Conservation (phyloP, 306 rosid genomes). For the Astragalus membranaceus region DNA sequence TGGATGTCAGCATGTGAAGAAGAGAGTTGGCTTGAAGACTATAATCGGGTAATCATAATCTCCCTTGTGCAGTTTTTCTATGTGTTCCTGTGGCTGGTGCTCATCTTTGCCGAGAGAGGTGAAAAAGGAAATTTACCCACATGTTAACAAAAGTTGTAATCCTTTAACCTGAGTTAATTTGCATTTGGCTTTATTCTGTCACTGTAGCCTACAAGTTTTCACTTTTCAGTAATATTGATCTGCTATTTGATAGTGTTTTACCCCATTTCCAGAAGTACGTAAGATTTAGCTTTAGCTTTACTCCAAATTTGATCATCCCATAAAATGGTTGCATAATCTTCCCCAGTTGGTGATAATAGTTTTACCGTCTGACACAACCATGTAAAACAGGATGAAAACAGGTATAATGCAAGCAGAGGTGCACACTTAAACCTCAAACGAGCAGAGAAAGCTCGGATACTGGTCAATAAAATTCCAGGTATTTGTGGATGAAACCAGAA, state of each 20-base stretch:
- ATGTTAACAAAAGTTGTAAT: not conserved
- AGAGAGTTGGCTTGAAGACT: constrained; percentile 99
- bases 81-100: not conserved
- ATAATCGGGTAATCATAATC: constrained; percentile 64
- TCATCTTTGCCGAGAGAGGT: not conserved
- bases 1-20: constrained; percentile 99
- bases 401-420: constrained; percentile 98
- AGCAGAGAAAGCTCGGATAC: constrained; percentile 93
- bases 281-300: constrained; percentile 11
- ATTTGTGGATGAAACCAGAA: constrained; percentile 12
- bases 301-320: constrained; percentile 1
- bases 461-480: constrained; percentile 98
- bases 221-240: not conserved
- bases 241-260: not conserved
- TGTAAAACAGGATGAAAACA: constrained; percentile 92
- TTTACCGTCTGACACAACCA: constrained; percentile 15
- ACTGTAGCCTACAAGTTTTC: not conserved
- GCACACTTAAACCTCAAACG: constrained; percentile 99
- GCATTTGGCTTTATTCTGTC: not conserved
- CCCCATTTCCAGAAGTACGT: not conserved
- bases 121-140: not conserved
- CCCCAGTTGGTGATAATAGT: not conserved
- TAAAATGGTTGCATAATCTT: not conserved
- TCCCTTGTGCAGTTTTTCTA: not conserved
- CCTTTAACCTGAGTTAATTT: not conserved